These are phyloP conservation scores for Trametes punicea DNA, from an alignment of 768 basidiomycete genomes.

Conservation along the genomic window DNA sequence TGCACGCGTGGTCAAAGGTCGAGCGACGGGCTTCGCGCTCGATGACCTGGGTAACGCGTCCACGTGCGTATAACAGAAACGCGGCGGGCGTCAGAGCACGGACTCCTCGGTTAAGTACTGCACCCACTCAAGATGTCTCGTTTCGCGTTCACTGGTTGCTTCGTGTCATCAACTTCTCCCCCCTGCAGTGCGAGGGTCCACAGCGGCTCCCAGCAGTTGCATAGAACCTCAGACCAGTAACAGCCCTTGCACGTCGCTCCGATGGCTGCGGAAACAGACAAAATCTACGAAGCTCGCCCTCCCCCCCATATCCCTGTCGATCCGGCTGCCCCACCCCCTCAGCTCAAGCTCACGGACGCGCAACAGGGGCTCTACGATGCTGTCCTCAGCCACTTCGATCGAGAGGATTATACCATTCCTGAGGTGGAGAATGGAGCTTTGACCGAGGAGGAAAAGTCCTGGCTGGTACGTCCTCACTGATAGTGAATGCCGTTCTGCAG, in stretches of 20 bases:
- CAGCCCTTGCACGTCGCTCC: too few relatives aligned
- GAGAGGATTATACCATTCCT: constrained; percentile 50
- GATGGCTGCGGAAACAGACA: constrained; percentile 13
- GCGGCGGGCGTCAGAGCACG: background rate
- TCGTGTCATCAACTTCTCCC: background rate
- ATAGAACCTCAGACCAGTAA: too few relatives aligned
- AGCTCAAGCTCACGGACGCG: constrained; percentile 35
- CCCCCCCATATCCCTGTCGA: constrained; percentile 22
- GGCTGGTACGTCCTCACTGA: constrained; percentile 53
- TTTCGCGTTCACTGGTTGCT: background rate
- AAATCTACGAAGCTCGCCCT: constrained; percentile 15
- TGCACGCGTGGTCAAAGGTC: background rate
- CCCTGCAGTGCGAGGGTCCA: background rate
- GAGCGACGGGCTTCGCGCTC: background rate
- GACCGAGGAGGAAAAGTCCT: constrained; percentile 69
- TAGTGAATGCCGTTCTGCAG: background rate
- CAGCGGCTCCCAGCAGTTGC: background rate
- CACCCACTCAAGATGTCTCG: background rate
- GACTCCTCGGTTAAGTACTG: background rate
- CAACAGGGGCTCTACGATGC: constrained; percentile 49
- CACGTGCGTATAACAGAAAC: constrained; percentile 3
- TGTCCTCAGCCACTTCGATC: constrained; percentile 59
- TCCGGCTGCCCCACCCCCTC: constrained; percentile 8
- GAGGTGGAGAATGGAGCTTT: constrained; percentile 43
- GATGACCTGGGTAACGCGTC: background rate